Evolutionary conservation across 108 stramenopile species (phyloP), one percentile per base, ranked within the genome.

Genomic region (Nitzschia sp.): DNA sequence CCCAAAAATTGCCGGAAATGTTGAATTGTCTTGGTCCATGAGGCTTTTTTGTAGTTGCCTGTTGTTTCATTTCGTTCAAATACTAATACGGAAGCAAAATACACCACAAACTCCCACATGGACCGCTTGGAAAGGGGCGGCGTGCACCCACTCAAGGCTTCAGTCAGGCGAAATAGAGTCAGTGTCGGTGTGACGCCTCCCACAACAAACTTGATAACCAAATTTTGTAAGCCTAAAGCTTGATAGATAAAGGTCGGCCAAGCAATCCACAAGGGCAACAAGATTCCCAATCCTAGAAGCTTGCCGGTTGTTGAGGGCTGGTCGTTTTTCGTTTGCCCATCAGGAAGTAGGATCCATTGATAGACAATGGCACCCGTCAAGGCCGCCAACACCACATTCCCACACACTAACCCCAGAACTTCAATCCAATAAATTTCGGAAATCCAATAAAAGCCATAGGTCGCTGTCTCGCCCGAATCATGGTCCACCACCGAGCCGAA

Each of bases 121-220:
- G 82, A 82, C 21, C 35, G 30, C 1, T 25, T 68, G 19, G 64
- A 59, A 53, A 61, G 55, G 1, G 34, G 26, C 9, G 79, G 79
- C 21, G 32, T 13, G 54, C 66, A 80, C 3, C 83, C 79, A 57
- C 65, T 66, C 0, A 71, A 32, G 4, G 51, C 64, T 48, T 77
- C 76, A n/a, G 59, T 68, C 19, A 65, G 69, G 9, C 71, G 79
- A 67, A 84, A 84, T 18, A 74, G 28, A 9, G 34, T 62, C 9
- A 75, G 13, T n/a, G 55, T 72, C 11, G 83, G 82, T 13, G 29
- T 27, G 35, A 84, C 60, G 29, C 54, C 49, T 54, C 82, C 75
- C 23, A 77, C 30, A 63, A 65, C 64, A 61, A 84, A 84, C 58
- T 38, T 68, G 21, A 75, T 59, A 34, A 84, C n/a, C 24, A 31